These are phyloP conservation scores for Xanthoparmelia taractica DNA, from an alignment of 495 filamentous ascomycete genomes.

Conservation along the genomic window DNA sequence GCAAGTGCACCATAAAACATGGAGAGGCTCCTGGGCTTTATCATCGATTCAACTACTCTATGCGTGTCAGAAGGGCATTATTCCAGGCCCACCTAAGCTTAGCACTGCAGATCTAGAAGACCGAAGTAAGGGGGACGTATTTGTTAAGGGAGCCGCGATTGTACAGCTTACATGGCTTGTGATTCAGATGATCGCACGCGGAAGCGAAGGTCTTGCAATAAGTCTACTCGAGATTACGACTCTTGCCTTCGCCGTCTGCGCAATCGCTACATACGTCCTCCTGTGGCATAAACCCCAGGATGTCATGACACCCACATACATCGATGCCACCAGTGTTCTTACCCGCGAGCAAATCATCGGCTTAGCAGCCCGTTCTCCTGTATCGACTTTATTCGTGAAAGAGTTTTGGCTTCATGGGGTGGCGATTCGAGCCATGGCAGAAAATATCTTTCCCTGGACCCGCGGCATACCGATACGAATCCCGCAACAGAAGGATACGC, in stretches of 20 bases:
- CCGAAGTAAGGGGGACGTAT: conserved; percentile 23
- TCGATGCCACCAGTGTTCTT: conserved; percentile 6
- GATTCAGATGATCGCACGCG: conserved; percentile 26
- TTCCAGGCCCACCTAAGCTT: conserved; percentile 3
- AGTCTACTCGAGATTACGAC: conserved; percentile 19
- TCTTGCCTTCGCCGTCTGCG: conserved; percentile 25
- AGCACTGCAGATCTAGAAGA: conserved; percentile 10
- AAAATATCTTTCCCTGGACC: conserved; percentile 14
- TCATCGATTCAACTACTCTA: conserved; percentile 12
- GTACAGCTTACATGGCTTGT: conserved; percentile 28
- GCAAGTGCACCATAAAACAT: neutral
- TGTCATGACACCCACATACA: conserved; percentile 15
- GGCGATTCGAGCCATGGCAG: conserved; percentile 11
- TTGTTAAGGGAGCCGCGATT: conserved; percentile 29
- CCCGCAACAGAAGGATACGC: neutral
- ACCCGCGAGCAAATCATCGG: conserved; percentile 9
- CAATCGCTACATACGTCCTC: conserved; percentile 17
- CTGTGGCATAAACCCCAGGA: conserved; percentile 21
- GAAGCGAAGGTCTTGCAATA: conserved; percentile 9
- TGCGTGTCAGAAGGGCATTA: conserved; percentile 13
- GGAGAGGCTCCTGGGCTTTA: conserved; percentile 10
- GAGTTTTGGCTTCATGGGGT: conserved; percentile 19
- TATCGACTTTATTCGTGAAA: conserved; percentile 10
- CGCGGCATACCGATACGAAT: conserved; percentile 9
- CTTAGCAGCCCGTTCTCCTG: conserved; percentile 8